Conservation (phyloP, 257 asterid genomes). For the Solanum acaule region DNA sequence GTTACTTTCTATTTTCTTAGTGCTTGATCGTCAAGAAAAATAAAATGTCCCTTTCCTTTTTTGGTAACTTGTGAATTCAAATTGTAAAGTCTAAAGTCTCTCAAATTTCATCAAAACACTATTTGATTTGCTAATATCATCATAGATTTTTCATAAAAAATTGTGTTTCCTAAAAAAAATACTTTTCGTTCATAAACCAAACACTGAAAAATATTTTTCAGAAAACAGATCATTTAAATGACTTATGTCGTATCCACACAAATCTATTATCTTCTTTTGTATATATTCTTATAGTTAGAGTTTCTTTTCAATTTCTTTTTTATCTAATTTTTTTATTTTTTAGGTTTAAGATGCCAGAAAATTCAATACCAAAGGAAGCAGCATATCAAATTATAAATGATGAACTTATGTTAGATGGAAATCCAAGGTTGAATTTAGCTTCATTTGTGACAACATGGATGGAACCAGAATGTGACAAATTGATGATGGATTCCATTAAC, state of each 20-base stretch:
- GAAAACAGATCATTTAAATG: background rate
- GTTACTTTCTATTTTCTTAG: background rate
- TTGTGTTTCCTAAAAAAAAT: background rate
- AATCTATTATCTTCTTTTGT: background rate
- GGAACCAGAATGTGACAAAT: constrained; percentile 95
- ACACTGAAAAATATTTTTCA: background rate
- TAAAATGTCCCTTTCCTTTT: no score
- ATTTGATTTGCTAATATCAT: background rate
- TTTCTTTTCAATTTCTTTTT: background rate
- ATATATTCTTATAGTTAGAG: background rate
- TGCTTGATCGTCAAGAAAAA: background rate
- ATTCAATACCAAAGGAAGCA: constrained; percentile 90
- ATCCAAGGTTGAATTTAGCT: constrained; percentile 81
- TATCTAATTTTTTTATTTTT: background rate
- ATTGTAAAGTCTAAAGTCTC: background rate
- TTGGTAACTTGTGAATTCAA: no score
- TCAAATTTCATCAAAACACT: background rate
- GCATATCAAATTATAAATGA: constrained; percentile 90
- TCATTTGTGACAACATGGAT: constrained; percentile 95
- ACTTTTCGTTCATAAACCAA: background rate
- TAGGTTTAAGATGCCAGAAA: constrained; percentile 73
- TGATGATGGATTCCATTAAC: constrained; percentile 65
- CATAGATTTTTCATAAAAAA: background rate
- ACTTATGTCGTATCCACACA: background rate
- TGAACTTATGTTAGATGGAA: constrained; percentile 95